Conservation (phyloP, 352 stramenopile species). For the Pythium chondricola region DNA sequence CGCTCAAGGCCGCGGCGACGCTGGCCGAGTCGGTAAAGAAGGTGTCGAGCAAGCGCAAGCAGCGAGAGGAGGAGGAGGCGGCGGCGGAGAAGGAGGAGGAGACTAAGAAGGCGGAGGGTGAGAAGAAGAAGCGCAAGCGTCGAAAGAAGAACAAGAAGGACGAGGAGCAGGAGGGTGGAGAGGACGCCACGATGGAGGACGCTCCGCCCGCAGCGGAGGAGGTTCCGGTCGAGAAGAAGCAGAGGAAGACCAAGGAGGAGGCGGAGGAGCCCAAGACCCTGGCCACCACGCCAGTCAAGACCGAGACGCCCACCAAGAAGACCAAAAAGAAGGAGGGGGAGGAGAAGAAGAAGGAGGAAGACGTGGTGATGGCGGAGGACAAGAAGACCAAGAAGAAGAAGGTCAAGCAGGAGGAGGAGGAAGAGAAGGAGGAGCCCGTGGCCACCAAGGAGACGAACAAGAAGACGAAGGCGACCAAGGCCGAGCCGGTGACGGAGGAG, state of each 20-base stretch:
- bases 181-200: slow-evolving; percentile 9
- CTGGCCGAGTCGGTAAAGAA: too few species aligned
- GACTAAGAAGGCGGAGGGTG: slow-evolving; percentile 4
- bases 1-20: too few species aligned
- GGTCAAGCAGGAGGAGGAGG: slow-evolving; percentile 7
- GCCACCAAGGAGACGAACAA: slow-evolving; percentile 8
- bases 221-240: slow-evolving; percentile 22
- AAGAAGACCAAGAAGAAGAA: slow-evolving; percentile 15
- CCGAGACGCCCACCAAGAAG: slow-evolving; percentile 5
- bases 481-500: slow-evolving; percentile 6
- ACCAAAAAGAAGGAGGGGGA: slow-evolving; percentile 4
- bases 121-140: slow-evolving; percentile 35
- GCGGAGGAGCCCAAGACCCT: slow-evolving; percentile 2
- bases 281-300: slow-evolving; percentile 21
- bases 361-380: neutral
- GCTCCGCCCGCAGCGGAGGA: neutral
- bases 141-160: slow-evolving; percentile 36
- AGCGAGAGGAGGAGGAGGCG: slow-evolving; percentile 5
- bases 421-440: neutral
- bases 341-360: slow-evolving; percentile 5
- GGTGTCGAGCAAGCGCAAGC: slow-evolving; percentile 25
- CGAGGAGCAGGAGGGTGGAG: slow-evolving; percentile 23
- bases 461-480: neutral
- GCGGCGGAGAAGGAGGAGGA: slow-evolving; percentile 2
- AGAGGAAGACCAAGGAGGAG: slow-evolving; percentile 11